Base-by-base conservation (phyloP, 192 early-diverging fungal species). In the Geosiphon pyriformis region DNA sequence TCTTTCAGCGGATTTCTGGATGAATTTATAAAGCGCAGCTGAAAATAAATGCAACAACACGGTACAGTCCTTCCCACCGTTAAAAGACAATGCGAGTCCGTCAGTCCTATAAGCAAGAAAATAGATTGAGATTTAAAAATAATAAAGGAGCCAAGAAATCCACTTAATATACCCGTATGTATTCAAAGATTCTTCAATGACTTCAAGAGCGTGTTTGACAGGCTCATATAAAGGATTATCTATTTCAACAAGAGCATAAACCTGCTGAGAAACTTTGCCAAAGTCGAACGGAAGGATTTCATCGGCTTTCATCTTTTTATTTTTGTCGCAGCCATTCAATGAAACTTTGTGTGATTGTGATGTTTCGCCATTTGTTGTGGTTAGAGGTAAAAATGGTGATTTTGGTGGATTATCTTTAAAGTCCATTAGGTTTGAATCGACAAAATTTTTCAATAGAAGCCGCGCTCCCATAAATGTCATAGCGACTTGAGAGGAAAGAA, bases 41-140 rank as follows among this genome's bases (percentile, higher is more conserved):
- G 82, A 76, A 26, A 89, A 82, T 29, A 96, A 70, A 69, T 93
- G 89, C 47, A 98, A 78, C 47, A 98, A 75, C 11, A 94, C 91
- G 1, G 94, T 95, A 76, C 96, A 96, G 72, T 98, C 96, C 74
- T 98, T 98, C 18, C 96, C 96, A 8, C 96, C 96, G 70, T 98
- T 98, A 67, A 96, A 98, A 55, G 88, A 89, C 46, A 98, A 75
- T 4, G 88, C 84, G 11, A 95, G 54, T 4, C 78, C 76, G 0
- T 82, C 73, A 20, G 77, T 70, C 42, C 91, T 93, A 79, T 6
- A 60, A 56, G 31, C 11, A 31, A 30, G 31, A 65, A 35, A 48
- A 56, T 37, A 33, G 18, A 30, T 20, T 20, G 29, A 35, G 15
- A n/a, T 31, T 34, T 32, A 61, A 46, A 4, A 26, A 46, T 17